Conservation (phyloP, 2,329 filamentous ascomycete genomes). For the Tolypocladium amazonense region DNA sequence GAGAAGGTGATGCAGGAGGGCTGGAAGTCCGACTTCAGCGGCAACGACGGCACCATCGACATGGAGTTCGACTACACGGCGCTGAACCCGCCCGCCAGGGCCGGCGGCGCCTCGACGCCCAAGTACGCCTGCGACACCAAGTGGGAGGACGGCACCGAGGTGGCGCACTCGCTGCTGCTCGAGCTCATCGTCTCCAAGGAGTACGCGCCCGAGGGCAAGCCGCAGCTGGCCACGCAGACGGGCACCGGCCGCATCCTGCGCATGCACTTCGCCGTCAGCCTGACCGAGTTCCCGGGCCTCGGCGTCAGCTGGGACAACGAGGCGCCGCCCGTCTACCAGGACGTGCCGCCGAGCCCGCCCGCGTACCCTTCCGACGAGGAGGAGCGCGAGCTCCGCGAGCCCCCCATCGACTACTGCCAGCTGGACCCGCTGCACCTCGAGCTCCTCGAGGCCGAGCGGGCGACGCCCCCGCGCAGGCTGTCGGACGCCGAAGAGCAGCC, state of each 20-base stretch:
- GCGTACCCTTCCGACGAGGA: conserved; percentile 37
- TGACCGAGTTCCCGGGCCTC: conserved; percentile 77
- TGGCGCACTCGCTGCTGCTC: conserved; percentile 77
- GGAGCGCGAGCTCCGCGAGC: conserved; percentile 14
- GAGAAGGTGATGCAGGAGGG: conserved; percentile 73
- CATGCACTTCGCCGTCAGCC: conserved; percentile 76
- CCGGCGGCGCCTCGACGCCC: conserved; percentile 14
- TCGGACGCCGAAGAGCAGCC: background rate
- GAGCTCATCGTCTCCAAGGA: conserved; percentile 94
- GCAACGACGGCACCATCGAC: conserved; percentile 51
- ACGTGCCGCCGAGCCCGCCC: conserved; percentile 81
- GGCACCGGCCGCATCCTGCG: conserved; percentile 83
- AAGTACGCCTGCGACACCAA: conserved; percentile 72
- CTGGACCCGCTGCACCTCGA: conserved; percentile 25
- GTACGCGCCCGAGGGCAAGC: conserved; percentile 62
- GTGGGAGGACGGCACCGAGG: conserved; percentile 61
- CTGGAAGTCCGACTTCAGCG: conserved; percentile 68
- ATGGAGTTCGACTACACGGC: conserved; percentile 16
- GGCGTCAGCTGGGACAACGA: conserved; percentile 97
- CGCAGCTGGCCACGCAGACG: conserved; percentile 65
- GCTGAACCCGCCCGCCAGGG: conserved; percentile 32
- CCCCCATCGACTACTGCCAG: conserved; percentile 27
- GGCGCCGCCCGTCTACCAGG: conserved; percentile 84
- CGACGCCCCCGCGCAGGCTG: conserved; percentile 4
- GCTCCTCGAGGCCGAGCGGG: conserved; percentile 15